Evolutionary conservation across 2,329 filamentous ascomycete species (phyloP), one percentile per base, ranked within the genome.

Genomic region (Zasmidium cellare): DNA sequence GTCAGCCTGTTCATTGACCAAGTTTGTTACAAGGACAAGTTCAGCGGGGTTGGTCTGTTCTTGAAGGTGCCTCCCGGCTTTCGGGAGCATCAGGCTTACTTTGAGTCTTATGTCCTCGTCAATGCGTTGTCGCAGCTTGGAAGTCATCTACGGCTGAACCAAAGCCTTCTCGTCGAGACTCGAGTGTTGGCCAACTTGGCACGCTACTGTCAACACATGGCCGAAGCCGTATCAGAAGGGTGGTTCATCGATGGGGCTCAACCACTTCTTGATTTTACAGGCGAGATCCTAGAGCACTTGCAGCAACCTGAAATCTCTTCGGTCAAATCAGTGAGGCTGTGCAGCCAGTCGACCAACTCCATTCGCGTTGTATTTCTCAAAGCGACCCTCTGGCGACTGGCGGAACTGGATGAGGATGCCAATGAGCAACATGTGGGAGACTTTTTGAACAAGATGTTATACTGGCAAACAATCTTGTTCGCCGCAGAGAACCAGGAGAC

Each of bases 401-500:
- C 92, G 0, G 91, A 96, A 66, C 82, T 92, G 52, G 90, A 96
- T 51, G 87, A 88, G 31, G 75, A 82, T 1, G 79, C 85, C 53
- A 80, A 82, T 2, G 84, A 88, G 57, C 72, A 76, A 6, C 87
- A 91, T 49, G 85, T 87, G 0, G 82, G 88, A 23, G 78, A 82
- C 0, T 91, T 96, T 57, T 84, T 99, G 74, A 84, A 90, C 59
- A 93, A 92, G 70, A 85, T 99, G 67, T 86, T 91, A 0, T 97
- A 97, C 73, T 99, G 94, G 94, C 94, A 97, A 72, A 92, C 91
- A 19, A 90, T 96, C 18, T 86, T 99, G 16, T 79, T 99, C 16
- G 87, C 87, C 1, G 86, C 88, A 3, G 85, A 94, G 16, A 88
- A 90, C 2, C 81, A 84, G 6, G 91, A 96, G 46, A 85, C 90